Percentiles rank a stretch among this genome's conserved stretches.
Conservation (phyloP, 2,329 filamentous ascomycete genomes). For the Nannizziopsis arthrosporioides region DNA sequence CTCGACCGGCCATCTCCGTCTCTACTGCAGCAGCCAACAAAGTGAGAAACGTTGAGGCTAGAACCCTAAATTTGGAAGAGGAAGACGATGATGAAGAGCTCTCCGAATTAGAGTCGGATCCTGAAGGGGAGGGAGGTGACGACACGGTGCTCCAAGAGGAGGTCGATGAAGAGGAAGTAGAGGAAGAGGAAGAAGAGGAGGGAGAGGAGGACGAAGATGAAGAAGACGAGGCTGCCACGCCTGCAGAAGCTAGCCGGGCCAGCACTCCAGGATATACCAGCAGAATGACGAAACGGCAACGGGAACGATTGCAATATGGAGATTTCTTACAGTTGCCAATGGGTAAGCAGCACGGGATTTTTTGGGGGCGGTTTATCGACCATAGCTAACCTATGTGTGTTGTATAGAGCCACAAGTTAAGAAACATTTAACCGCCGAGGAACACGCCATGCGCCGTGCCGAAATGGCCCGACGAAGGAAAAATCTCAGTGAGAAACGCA, state of each 20-base stretch:
- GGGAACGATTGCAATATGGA: slow-evolving; percentile 46
- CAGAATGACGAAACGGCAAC: slow-evolving; percentile 58
- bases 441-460: slow-evolving; percentile 59
- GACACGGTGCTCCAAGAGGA: slow-evolving; percentile 35
- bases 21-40: slow-evolving; percentile 27
- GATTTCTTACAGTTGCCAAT: slow-evolving; percentile 45
- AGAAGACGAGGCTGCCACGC: slow-evolving; percentile 32
- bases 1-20: slow-evolving; percentile 26
- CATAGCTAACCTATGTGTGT: too few relatives aligned
- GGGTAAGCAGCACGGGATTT: slow-evolving; percentile 26
- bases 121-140: slow-evolving; percentile 40
- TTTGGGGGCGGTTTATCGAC: too few relatives aligned
- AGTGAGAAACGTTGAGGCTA: slow-evolving; percentile 37
- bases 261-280: slow-evolving; percentile 49
- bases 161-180: slow-evolving; percentile 24
- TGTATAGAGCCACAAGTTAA: slow-evolving; percentile 54
- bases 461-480: slow-evolving; percentile 64
- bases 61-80: slow-evolving; percentile 36
- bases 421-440: slow-evolving; percentile 60
- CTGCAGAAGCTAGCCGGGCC: slow-evolving; percentile 41
- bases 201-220: slow-evolving; percentile 34
- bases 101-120: slow-evolving; percentile 37
- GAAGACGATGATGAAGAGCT: slow-evolving; percentile 43
- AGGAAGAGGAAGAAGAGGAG: slow-evolving; percentile 28
- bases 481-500: slow-evolving; percentile 64